Conservation (phyloP, 495 filamentous ascomycete species). For the Xylaria scruposa region DNA sequence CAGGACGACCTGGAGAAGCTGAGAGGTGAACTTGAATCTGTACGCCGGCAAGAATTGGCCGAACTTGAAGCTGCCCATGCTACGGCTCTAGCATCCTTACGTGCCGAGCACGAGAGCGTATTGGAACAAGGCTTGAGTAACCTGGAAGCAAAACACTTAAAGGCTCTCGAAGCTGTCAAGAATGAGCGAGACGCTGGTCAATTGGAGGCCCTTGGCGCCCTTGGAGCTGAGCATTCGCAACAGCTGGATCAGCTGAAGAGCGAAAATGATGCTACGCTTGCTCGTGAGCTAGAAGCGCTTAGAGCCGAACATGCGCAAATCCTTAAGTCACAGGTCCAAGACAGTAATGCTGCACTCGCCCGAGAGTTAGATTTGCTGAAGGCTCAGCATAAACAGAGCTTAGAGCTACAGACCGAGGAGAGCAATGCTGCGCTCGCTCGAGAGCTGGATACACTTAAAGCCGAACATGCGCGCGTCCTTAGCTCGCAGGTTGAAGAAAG, state of each 20-base stretch:
- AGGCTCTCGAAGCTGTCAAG: slow-evolving; percentile 30
- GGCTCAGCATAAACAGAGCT: slow-evolving; percentile 18
- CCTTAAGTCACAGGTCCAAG: slow-evolving; percentile 17
- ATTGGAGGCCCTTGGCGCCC: slow-evolving; percentile 25
- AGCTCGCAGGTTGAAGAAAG: slow-evolving; percentile 26
- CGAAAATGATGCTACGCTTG: slow-evolving; percentile 26
- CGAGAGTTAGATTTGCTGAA: slow-evolving; percentile 27
- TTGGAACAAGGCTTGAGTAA: slow-evolving; percentile 31
- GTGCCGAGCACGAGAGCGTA: slow-evolving; percentile 27
- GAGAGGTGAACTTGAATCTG: slow-evolving; percentile 26
- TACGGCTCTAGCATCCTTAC: slow-evolving; percentile 27
- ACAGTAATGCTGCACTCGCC: slow-evolving; percentile 25
- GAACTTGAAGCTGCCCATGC: slow-evolving; percentile 29
- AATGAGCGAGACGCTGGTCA: slow-evolving; percentile 25
- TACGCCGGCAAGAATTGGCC: slow-evolving; percentile 24
- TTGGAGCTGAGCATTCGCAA: slow-evolving; percentile 25
- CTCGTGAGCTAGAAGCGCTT: slow-evolving; percentile 31
- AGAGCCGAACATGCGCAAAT: slow-evolving; percentile 26
- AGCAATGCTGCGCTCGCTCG: slow-evolving; percentile 25
- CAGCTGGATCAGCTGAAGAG: slow-evolving; percentile 29
- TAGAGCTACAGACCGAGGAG: slow-evolving; percentile 27
- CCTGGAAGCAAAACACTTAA: slow-evolving; percentile 22
- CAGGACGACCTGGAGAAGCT: slow-evolving; percentile 22
- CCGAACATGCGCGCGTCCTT: slow-evolving; percentile 26
- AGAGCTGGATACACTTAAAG: slow-evolving; percentile 34